Conservation (phyloP, 1,284 basidiomycete genomes). For the Amylostereum areolatum region DNA sequence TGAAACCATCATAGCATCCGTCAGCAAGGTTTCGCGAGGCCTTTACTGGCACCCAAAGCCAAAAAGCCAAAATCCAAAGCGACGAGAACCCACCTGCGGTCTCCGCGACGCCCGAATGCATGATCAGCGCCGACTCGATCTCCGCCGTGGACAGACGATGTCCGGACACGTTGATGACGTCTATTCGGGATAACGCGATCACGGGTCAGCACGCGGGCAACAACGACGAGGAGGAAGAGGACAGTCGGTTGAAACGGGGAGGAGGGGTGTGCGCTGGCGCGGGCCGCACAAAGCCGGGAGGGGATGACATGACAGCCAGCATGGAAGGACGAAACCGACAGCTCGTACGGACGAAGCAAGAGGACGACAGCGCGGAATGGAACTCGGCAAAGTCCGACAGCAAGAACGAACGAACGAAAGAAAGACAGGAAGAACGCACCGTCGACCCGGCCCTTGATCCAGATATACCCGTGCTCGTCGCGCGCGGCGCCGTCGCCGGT, state of each 20-base stretch:
- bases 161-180: slow-evolving; percentile 92
- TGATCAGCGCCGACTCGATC: slow-evolving; percentile 93
- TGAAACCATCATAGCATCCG: slow-evolving; percentile 13
- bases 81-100: slow-evolving; percentile 55
- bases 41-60: no score
- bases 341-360: background rate
- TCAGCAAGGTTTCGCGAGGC: background rate
- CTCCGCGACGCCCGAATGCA: slow-evolving; percentile 94
- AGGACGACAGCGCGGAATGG: background rate
- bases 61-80: no score
- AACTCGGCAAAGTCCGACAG: background rate
- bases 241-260: no score
- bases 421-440: slow-evolving; percentile 46
- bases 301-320: no score
- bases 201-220: no score
- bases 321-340: slow-evolving; percentile 1
- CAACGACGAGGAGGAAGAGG: no score
- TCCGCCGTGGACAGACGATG: slow-evolving; percentile 97
- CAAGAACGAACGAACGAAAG: background rate
- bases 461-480: slow-evolving; percentile 95
- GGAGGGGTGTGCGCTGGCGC: no score
- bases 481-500: slow-evolving; percentile 95
- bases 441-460: slow-evolving; percentile 98
- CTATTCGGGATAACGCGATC: slow-evolving; percentile 24
- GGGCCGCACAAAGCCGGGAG: no score